phyloP scores from a whole-genome alignment of 495 filamentous ascomycete species.

The Physcia stellaris region DNA sequence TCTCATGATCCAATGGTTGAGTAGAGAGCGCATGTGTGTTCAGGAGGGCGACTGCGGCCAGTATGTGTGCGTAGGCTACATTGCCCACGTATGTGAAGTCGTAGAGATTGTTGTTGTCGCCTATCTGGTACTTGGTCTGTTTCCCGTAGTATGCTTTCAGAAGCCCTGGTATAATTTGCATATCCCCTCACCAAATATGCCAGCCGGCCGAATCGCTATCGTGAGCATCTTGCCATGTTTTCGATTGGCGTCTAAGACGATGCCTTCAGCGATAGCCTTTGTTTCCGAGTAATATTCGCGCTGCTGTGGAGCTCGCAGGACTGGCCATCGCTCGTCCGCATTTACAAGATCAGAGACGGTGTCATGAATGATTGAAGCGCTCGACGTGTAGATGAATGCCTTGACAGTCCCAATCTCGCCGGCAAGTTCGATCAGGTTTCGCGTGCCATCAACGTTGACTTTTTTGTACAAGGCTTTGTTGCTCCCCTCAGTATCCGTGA shows the following conservation, averaged over 20 bases:
- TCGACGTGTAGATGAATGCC: slow-evolving; percentile 90
- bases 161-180: slow-evolving; percentile 47
- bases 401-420: slow-evolving; percentile 61
- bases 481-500: slow-evolving; percentile 37
- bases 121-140: slow-evolving; percentile 70
- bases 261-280: slow-evolving; percentile 75
- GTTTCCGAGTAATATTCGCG: slow-evolving; percentile 87
- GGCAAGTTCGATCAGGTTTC: slow-evolving; percentile 61
- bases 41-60: slow-evolving; percentile 57
- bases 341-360: slow-evolving; percentile 69
- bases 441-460: slow-evolving; percentile 89
- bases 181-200: slow-evolving; percentile 84
- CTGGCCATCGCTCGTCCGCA: slow-evolving; percentile 77
- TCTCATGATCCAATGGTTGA: slow-evolving; percentile 56
- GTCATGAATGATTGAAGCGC: slow-evolving; percentile 76
- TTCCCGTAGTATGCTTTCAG: slow-evolving; percentile 48
- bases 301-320: slow-evolving; percentile 55
- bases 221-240: slow-evolving; percentile 55
- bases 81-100: slow-evolving; percentile 45
- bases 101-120: slow-evolving; percentile 68
- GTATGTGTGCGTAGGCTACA: slow-evolving; percentile 32
- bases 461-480: slow-evolving; percentile 47
- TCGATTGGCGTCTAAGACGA: slow-evolving; percentile 78
- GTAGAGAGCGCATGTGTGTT: slow-evolving; percentile 34
- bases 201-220: slow-evolving; percentile 68